Base-by-base conservation (phyloP, 139 green algal species). In the Microglena sp. region DNA sequence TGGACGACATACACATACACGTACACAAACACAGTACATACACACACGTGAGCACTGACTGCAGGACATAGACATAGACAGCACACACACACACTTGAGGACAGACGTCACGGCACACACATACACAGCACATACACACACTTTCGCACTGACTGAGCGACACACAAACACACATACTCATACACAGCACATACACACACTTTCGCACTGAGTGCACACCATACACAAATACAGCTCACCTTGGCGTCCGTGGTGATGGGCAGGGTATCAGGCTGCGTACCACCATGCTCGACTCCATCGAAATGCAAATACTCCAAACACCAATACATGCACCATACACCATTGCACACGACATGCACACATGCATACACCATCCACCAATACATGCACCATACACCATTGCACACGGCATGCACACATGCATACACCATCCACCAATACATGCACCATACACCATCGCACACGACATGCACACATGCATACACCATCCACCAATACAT, bases 251-350 rank as follows among this genome's bases (percentile, higher is more conserved):
- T 70, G 46, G 56, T 69, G 45, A 77, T 55, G 32, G 79, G 72
- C 33, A 83, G 57, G 46, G 79, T 83, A 58, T 79, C 77, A 31
- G 60, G 60, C 73, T 83, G 79, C 5, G 79, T 44, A 33, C 79
- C 72, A 2, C 71, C 68, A 55, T 79, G 76, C 46, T 75, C 69
- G 21, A 78, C 68, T 35, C 70, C 46, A 44, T 88, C 71, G 31
- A 72, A 78, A 54, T 94, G 86, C 66, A 94, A 77, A 62, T 91
- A 90, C 27, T 87, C 84, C 65, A 95, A 62, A 3, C 84, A n/a
- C n/a, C n/a, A n/a, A n/a, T n/a, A n/a, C n/a, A n/a, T n/a, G n/a
- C n/a, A n/a, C n/a, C n/a, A n/a, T n/a, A n/a, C n/a, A n/a, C n/a
- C n/a, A n/a, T n/a, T n/a, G n/a, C n/a, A n/a, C n/a, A n/a, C n/a